These are phyloP conservation scores for Simmondsia chinensis DNA, from an alignment of 148 eudicot species.

Conservation along the genomic window DNA sequence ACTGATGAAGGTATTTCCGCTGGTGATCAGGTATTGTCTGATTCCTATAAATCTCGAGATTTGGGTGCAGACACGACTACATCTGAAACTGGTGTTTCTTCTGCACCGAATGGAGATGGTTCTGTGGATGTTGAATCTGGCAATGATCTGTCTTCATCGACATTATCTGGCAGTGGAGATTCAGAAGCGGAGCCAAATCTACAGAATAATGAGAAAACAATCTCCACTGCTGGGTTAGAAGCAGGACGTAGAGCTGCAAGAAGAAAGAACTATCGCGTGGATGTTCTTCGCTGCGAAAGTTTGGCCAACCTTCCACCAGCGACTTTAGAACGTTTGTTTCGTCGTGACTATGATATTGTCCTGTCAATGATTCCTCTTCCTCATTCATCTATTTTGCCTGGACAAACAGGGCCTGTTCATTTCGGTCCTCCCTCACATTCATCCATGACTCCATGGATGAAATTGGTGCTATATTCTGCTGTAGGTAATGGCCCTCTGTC, in stretches of 20 bases:
- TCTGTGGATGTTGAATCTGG: slow-evolving; percentile 18
- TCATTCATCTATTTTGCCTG: slow-evolving; percentile 82
- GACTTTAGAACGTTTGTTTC: slow-evolving; percentile 75
- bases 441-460: slow-evolving; percentile 98
- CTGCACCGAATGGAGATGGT: slow-evolving; percentile 16
- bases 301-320: slow-evolving; percentile 78
- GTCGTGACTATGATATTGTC: slow-evolving; percentile 82
- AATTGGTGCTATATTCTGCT: slow-evolving; percentile 76
- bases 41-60: slow-evolving; percentile 9
- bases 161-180: slow-evolving; percentile 16
- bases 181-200: slow-evolving; percentile 20
- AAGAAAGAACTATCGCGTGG: slow-evolving; percentile 63
- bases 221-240: slow-evolving; percentile 13
- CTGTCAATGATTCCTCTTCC: slow-evolving; percentile 97
- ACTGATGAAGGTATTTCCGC: slow-evolving; percentile 10
- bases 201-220: slow-evolving; percentile 33
- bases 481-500: slow-evolving; percentile 78
- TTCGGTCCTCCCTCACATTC: slow-evolving; percentile 93
- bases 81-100: slow-evolving; percentile 8
- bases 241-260: slow-evolving; percentile 26
- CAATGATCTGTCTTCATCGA: slow-evolving; percentile 15
- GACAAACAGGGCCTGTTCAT: slow-evolving; percentile 85
- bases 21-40: slow-evolving; percentile 12
- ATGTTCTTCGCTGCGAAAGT: slow-evolving; percentile 95
- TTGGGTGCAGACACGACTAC: slow-evolving; percentile 7